Percentiles rank a stretch among this genome's conserved stretches.
phyloP scores from a whole-genome alignment of 1,139 yeast species.

The Lipomyces yarrowii region DNA sequence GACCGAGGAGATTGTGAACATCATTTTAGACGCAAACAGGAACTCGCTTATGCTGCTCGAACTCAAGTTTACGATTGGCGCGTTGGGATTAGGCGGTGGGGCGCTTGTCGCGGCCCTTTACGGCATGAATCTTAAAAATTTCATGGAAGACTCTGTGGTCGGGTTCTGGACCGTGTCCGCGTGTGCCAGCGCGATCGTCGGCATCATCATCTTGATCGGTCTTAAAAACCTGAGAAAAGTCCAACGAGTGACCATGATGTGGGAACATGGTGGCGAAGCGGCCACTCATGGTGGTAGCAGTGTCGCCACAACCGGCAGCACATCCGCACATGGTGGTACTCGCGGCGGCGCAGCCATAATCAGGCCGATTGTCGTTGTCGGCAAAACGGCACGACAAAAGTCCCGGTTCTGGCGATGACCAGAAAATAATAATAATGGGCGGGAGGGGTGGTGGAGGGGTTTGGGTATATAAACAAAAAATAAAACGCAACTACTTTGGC shows the following conservation, averaged over 20 bases:
- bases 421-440: too few relatives aligned
- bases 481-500: background rate
- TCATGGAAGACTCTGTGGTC: constrained; percentile 71
- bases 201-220: constrained; percentile 45
- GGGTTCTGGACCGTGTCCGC: constrained; percentile 69
- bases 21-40: constrained; percentile 91
- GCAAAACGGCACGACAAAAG: background rate
- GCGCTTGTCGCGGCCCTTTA: constrained; percentile 77
- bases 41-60: constrained; percentile 91
- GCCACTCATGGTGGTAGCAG: background rate
- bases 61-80: constrained; percentile 78
- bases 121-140: constrained; percentile 94
- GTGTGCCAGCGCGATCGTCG: constrained; percentile 44
- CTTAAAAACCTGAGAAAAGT: constrained; percentile 56
- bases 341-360: background rate
- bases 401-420: background rate
- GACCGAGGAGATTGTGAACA: constrained; percentile 95
- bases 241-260: constrained; percentile 68
- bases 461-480: too few relatives aligned
- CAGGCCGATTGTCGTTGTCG: constrained; percentile 2
- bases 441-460: too few relatives aligned
- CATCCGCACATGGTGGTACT: background rate
- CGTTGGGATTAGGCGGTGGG: constrained; percentile 82
- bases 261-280: constrained; percentile 5
- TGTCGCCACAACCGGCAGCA: background rate